Evolutionary conservation across 371 early-diverging fungal genomes (phyloP).

Genomic region (Mucor sp.): DNA sequence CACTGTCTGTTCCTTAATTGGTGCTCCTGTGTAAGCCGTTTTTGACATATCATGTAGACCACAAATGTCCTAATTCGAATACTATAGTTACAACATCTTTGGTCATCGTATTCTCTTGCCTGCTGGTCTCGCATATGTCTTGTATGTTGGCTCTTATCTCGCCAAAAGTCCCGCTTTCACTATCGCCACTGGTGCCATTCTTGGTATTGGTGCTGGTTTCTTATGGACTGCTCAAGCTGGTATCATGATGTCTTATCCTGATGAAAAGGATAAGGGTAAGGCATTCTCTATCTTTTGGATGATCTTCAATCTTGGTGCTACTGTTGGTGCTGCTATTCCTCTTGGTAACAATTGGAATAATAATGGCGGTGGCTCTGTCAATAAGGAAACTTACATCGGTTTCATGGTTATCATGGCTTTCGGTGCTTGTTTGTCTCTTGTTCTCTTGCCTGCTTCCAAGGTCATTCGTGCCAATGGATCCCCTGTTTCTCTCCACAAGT

Average conservation of each 20-base stretch:
- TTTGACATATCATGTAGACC: slow-evolving; percentile 4
- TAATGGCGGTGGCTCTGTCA: slow-evolving; percentile 27
- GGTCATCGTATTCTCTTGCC: slow-evolving; percentile 58
- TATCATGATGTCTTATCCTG: slow-evolving; percentile 83
- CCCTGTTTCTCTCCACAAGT: slow-evolving; percentile 59
- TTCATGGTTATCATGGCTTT: slow-evolving; percentile 69
- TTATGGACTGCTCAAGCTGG: slow-evolving; percentile 70
- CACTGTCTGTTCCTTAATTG: slow-evolving; percentile 66
- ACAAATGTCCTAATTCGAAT: neutral
- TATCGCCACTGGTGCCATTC: slow-evolving; percentile 58
- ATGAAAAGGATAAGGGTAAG: slow-evolving; percentile 73
- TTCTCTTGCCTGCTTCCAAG: slow-evolving; percentile 61
- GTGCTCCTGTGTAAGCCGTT: slow-evolving; percentile 59
- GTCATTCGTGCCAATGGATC: slow-evolving; percentile 70
- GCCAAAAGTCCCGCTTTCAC: slow-evolving; percentile 49
- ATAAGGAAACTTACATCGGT: slow-evolving; percentile 62
- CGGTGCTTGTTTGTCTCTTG: slow-evolving; percentile 58
- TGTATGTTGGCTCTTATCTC: slow-evolving; percentile 63
- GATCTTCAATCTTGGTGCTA: slow-evolving; percentile 79
- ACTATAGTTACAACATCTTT: slow-evolving; percentile 52
- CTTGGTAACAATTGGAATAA: slow-evolving; percentile 61
- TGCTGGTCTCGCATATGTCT: slow-evolving; percentile 58
- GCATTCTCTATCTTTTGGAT: slow-evolving; percentile 77
- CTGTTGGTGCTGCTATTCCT: slow-evolving; percentile 73
- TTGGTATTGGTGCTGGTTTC: slow-evolving; percentile 61